Evolutionary conservation across 176 grass and related monocot species (phyloP), one percentile per base, ranked within the genome.

Genomic region (Phyllostachys edulis): DNA sequence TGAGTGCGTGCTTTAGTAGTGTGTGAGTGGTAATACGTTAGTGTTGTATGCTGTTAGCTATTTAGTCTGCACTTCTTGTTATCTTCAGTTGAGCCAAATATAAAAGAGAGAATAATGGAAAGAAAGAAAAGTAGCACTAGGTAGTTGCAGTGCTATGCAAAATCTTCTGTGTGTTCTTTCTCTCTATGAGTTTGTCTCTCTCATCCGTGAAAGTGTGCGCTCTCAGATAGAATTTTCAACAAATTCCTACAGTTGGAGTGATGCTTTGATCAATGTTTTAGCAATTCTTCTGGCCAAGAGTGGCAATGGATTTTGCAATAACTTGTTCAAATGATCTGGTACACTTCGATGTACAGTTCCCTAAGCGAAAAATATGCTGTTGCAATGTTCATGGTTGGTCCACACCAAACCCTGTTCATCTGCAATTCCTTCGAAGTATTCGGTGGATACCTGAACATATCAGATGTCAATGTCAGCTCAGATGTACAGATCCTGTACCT

Each of bases 401-500:
- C 9, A 16, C 27, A 63, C 13, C 27, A 32, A 63, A 34, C 26
- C 13, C 61, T 63, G 61, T 15, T 16, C 61, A 32, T 7, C 13
- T 16, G 59, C 26, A 16, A 29, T 63, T 29, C 60, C 24, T 63
- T 63, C 5, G 24, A 29, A 20, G 52, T 8, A 55, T 55, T 21
- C 52, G 23, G 7, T 50, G 51, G 21, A 41, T 14, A 60, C 60
- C 54, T 24, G 52, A 76, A 40, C 15, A 27, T 44, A 2, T 44
- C 38, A 29, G 56, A 7, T 21, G 63, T 60, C 49, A 8, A 41
- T 88, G 54, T 83, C 63, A 77, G 34, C 40, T 68, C 49, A 67
- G 60, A n/a, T n/a, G n/a, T n/a, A n/a, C n/a, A n/a, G n/a, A 20
- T 49, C 68, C 21, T 47, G 57, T 57, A 16, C 71, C 20, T 9